phyloP scores from a whole-genome alignment of 2,329 filamentous ascomycete genomes.

The Alternaria novae-zelandiae region DNA sequence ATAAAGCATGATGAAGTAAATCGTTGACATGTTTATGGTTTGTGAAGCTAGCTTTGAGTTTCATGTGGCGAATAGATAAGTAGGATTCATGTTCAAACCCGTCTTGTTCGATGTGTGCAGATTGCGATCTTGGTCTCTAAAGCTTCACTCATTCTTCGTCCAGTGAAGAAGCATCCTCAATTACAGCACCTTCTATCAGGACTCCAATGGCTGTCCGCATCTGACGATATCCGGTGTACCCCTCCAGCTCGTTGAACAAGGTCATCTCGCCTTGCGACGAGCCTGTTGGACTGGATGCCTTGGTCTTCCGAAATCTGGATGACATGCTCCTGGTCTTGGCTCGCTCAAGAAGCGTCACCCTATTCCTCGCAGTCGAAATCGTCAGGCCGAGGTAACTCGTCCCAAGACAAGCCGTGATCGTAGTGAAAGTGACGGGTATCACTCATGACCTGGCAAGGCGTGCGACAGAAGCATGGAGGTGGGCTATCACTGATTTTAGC shows the following conservation, averaged over 20 bases:
- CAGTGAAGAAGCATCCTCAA: neutral
- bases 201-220: neutral
- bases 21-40: fast-evolving
- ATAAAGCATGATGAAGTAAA: neutral
- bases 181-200: neutral
- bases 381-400: neutral
- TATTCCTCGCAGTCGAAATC: neutral
- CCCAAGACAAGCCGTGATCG: too few relatives aligned
- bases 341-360: neutral
- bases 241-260: neutral
- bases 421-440: too few relatives aligned
- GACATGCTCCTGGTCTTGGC: fast-evolving
- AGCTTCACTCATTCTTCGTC: neutral
- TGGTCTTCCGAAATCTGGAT: neutral
- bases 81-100: neutral
- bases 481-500: neutral
- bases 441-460: neutral
- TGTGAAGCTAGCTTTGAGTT: neutral
- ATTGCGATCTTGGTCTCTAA: neutral
- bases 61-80: neutral
- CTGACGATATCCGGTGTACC: neutral
- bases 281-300: neutral
- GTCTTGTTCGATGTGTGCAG: neutral
- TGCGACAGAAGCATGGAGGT: neutral
- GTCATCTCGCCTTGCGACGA: neutral